phyloP scores from a whole-genome alignment of 441 rosid species.

The Pelargonium fulgidum region DNA sequence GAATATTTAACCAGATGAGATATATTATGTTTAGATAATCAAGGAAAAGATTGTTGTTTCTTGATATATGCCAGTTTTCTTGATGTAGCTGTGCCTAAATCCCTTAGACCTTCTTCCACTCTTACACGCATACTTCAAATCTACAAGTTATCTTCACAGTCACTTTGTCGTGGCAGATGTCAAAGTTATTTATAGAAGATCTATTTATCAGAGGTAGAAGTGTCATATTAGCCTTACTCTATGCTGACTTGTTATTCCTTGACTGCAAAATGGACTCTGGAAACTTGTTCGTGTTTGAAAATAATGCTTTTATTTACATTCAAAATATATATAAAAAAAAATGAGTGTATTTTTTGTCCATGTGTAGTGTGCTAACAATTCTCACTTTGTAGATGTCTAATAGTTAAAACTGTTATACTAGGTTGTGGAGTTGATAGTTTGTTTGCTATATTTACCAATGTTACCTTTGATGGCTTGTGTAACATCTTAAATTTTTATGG shows the following conservation, averaged over 20 bases:
- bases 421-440: background rate
- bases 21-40: background rate
- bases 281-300: background rate
- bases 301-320: background rate
- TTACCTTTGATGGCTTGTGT: conserved; percentile 17
- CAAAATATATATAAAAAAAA: background rate
- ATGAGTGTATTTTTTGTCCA: background rate
- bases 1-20: background rate
- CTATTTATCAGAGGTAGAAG: no score
- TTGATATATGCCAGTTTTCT: no score
- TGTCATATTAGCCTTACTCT: no score
- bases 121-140: no score
- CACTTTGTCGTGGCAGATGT: no score
- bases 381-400: background rate
- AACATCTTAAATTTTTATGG: conserved; percentile 25
- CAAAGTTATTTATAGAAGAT: no score
- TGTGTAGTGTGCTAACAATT: background rate
- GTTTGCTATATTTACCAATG: background rate
- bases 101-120: no score
- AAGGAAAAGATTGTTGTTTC: background rate
- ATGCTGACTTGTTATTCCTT: no score
- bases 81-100: no score
- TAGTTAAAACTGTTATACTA: background rate
- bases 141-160: no score
- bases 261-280: no score